Conservation (phyloP, 2,329 filamentous ascomycete species). For the Cercospora zeina region DNA sequence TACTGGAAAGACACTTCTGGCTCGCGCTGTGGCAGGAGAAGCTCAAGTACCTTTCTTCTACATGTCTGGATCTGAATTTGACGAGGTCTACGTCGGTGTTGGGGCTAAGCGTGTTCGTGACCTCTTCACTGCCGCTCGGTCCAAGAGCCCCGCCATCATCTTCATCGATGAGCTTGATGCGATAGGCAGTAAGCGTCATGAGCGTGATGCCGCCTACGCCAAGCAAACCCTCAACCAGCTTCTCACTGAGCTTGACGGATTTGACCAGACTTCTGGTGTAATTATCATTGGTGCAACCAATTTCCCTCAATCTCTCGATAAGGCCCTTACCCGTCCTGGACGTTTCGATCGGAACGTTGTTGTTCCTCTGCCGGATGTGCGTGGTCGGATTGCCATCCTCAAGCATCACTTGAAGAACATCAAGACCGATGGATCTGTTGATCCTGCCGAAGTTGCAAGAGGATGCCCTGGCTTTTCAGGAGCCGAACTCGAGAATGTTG, state of each 20-base stretch:
- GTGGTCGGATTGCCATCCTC: constrained; percentile 87
- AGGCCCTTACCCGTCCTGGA: constrained; percentile 88
- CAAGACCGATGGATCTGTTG: constrained; percentile 75
- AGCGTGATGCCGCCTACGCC: constrained; percentile 88
- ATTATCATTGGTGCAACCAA: constrained; percentile 97
- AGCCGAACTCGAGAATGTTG: constrained; percentile 92
- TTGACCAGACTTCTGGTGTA: constrained; percentile 89
- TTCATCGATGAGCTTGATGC: constrained; percentile 95
- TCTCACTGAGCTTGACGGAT: constrained; percentile 93
- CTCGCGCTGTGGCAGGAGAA: constrained; percentile 92
- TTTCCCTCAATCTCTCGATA: constrained; percentile 90
- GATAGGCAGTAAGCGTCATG: constrained; percentile 90
- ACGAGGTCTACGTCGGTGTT: constrained; percentile 97
- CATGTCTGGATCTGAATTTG: constrained; percentile 99
- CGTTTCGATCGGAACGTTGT: constrained; percentile 92
- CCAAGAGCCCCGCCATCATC: constrained; percentile 87
- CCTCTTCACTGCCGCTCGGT: constrained; percentile 77
- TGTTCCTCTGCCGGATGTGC: constrained; percentile 87
- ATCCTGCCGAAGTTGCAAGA: constrained; percentile 78
- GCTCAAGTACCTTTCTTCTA: constrained; percentile 99
- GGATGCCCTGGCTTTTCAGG: constrained; percentile 91
- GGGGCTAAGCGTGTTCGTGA: constrained; percentile 95
- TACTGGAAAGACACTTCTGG: constrained; percentile 95
- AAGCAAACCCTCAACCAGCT: constrained; percentile 98
- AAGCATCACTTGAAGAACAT: constrained; percentile 93